phyloP scores from a whole-genome alignment of 176 grass and related monocot species.

The Oropetium thomaeum region DNA sequence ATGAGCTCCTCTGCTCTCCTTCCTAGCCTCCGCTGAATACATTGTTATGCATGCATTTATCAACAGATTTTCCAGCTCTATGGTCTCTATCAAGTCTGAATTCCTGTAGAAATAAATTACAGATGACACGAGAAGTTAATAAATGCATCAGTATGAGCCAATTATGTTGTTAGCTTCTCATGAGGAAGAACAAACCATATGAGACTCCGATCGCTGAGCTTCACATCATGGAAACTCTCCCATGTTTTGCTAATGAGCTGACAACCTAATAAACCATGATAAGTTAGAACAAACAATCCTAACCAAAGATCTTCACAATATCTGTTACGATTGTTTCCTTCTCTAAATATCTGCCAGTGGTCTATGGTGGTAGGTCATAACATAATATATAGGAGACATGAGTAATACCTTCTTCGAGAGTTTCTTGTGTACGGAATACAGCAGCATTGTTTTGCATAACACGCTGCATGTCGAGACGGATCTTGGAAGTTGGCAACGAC shows the following conservation, averaged over 20 bases:
- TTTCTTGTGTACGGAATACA: slow-evolving; percentile 88
- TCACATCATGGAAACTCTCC: slow-evolving; percentile 61
- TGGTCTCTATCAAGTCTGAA: slow-evolving; percentile 90
- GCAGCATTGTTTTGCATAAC: slow-evolving; percentile 90
- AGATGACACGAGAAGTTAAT: slow-evolving; percentile 13
- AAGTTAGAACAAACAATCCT: neutral
- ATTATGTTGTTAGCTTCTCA: neutral
- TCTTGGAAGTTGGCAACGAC: slow-evolving; percentile 65
- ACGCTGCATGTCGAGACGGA: slow-evolving; percentile 82
- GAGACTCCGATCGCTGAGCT: slow-evolving; percentile 68
- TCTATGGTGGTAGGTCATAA: neutral
- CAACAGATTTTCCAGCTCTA: slow-evolving; percentile 90
- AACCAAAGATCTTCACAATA: neutral
- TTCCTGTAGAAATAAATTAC: slow-evolving; percentile 56
- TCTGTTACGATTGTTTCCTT: neutral
- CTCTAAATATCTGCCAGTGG: neutral
- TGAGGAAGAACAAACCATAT: slow-evolving; percentile 59
- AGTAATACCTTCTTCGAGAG: slow-evolving; percentile 67
- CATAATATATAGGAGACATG: too few species aligned
- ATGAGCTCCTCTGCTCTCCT: slow-evolving; percentile 95
- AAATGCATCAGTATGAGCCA: slow-evolving; percentile 24
- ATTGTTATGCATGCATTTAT: slow-evolving; percentile 97
- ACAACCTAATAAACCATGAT: slow-evolving; percentile 47
- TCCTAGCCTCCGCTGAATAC: slow-evolving; percentile 89
- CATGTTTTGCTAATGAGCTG: slow-evolving; percentile 71